These are phyloP conservation scores for Diatrype stigma DNA, from an alignment of 2,329 filamentous ascomycete species.

Conservation along the genomic window DNA sequence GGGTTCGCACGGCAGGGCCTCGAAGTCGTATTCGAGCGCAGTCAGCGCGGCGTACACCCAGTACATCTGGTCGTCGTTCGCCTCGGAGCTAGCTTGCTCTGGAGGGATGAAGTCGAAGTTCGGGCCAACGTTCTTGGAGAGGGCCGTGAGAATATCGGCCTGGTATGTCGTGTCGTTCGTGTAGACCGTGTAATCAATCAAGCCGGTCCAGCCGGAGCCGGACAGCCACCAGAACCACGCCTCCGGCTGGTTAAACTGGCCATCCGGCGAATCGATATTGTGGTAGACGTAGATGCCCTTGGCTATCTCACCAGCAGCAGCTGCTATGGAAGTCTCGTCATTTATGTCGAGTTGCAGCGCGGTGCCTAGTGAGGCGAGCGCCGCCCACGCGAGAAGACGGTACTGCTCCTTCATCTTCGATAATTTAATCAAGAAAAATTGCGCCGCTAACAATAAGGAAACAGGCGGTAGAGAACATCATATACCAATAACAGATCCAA, in stretches of 20 bases:
- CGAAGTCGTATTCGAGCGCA: constrained; percentile 41
- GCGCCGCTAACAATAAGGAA: background rate
- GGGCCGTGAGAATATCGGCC: constrained; percentile 16
- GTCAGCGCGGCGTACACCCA: constrained; percentile 46
- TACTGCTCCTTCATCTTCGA: background rate
- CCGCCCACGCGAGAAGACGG: constrained; percentile 5
- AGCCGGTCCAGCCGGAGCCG: constrained; percentile 26
- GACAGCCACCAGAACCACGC: constrained; percentile 33
- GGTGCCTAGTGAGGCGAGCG: constrained; percentile 12
- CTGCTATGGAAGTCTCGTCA: constrained; percentile 20
- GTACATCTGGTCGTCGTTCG: constrained; percentile 47
- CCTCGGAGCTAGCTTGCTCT: constrained; percentile 24
- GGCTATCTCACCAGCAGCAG: constrained; percentile 21
- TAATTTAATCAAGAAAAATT: background rate
- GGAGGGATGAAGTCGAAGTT: constrained; percentile 20
- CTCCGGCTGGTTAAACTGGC: constrained; percentile 29
- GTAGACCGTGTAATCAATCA: constrained; percentile 23
- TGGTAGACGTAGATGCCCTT: constrained; percentile 26
- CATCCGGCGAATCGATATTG: constrained; percentile 24
- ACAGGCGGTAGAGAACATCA: background rate
- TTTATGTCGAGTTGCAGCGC: constrained; percentile 20
- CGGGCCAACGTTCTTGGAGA: constrained; percentile 18
- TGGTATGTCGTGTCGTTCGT: constrained; percentile 21
- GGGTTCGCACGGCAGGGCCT: constrained; percentile 24
- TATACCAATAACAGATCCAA: no score